Base-by-base conservation (phyloP, 2,329 filamentous ascomycete genomes). In the Arthrobotrys entomopaga region DNA sequence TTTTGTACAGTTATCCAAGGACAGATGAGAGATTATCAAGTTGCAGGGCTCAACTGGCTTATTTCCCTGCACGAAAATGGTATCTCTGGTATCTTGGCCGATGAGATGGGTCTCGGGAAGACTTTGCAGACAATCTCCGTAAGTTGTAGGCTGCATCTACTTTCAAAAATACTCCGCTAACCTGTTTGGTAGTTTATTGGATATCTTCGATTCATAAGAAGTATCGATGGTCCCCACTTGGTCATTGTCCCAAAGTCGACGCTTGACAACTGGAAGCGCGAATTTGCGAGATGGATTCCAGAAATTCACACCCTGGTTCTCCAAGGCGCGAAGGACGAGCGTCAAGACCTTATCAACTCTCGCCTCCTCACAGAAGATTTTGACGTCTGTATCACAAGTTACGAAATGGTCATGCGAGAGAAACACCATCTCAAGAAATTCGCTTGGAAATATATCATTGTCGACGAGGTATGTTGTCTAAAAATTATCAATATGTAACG, bases 401-500 rank as follows among this genome's bases (percentile, higher is more conserved):
- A 99, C 83, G 95, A 99, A 82, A 98, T 99, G 94, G 93, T 99
- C 72, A 85, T 99, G 11, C 89, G 95, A 69, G 95, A 99, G 81
- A 98, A 99, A 84, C 86, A 91, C 0, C 92, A 97, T 78, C 82
- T 99, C 77, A 97, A 95, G 84, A 98, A 98, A 82, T 96, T 99
- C 81, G 93, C 95, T 0, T 99, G 95, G 95, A 94, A 99, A 81
- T 99, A 99, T 82, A 99, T 99, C 82, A 97, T 99, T 78, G 97
- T 99, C 77, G 95, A 99, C 79, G 95, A 99, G 83, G 88, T 80
- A 78, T 52, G 77, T 66, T 49, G 15, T 75, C 77, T 76, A 76
- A 8, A 57, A 38, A 40, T 24, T 48, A 38, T 20, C 6, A 2
- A 20, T 11, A 26, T 11, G 19, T 11, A 2, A 42, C n/a, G 5